Evolutionary conservation across 305 asterid genomes (phyloP), one percentile per base, ranked within the genome.

Genomic region (Striga hermonthica): DNA sequence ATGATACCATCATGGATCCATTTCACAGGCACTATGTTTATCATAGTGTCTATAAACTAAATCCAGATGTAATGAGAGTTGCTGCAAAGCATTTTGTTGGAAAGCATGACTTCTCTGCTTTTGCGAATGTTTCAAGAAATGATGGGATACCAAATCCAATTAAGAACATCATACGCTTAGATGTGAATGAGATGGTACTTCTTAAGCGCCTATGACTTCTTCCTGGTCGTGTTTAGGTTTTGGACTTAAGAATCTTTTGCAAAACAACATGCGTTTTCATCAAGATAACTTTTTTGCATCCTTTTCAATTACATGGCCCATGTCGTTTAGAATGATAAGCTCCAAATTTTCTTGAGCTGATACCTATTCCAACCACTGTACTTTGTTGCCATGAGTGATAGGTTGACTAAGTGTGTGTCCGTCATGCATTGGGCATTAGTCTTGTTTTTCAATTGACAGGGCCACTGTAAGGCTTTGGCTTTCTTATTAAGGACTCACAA

Each of bases 1-100:
- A 81, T 70, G 95, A 80, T 47, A 59, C 94, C 11, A 53, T 83
- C 76, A 82, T 87, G 93, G 97, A 89, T 78, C 97, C 96, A 49
- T 86, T 84, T 65, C 87, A 75, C 56, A 82, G 97, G 83, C 87
- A 65, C 69, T 77, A 75, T 79, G 97, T 79, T 76, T 84, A 76
- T 74, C 97, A 89, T 60, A 87, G 90, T 71, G 15, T 7, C 44
- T 84, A 89, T 70, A 82, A 81, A 64, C 96, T 89, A 62, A 81
- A 86, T 68, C 75, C 87, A 12, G 68, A 68, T 58, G 86, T 71
- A 53, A 84, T 92, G 91, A 84, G 84, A 68, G 90, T 76, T 9
- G 98, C 95, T 61, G 94, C 97, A 7, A 72, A 70, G 69, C 82
- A 72, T 80, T 92, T 92, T 47, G 70, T 89, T 0, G 98, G 98